Evolutionary conservation across 257 asterid species (phyloP), one percentile per base, ranked within the genome.

Genomic region (Verbena officinalis): DNA sequence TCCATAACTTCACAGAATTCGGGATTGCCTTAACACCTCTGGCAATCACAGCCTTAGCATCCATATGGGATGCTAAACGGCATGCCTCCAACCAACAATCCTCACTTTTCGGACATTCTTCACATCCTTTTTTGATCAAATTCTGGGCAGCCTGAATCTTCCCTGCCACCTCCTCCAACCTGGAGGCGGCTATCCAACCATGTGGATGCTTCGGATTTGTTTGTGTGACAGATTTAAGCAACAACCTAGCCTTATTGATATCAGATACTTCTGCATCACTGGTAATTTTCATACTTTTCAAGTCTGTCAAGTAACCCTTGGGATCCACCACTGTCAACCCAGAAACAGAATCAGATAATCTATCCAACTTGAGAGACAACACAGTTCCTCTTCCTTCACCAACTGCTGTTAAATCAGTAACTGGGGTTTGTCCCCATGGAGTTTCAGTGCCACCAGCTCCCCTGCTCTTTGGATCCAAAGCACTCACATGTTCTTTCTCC

Each of bases 361-460:
- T 87, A 71, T 92, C 97, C 73, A 92, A 73, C 81, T 88, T 92
- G 78, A 89, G 69, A 0, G 95, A 85, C 76, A 92, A 75, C 42
- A 92, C 98, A 13, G 97, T 89, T 49, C 97, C 96, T 76, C 98
- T 85, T 55, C 98, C 97, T 76, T 92, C 96, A 68, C 98, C 98
- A 13, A 92, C 96, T 0, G 97, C 97, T 10, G 97, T 92, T 80
- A 92, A 85, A 87, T 92, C 97, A 0, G 98, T 90, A 63, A 84
- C 95, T 1, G 97, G 96, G 3, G 94, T 90, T 70, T 88, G 96
- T 3, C 80, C 77, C 79, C 89, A 88, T 0, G 96, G 98, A n/a
- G 98, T 91, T 64, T 91, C 96, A 0, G 95, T 79, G 50, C 98
- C 97, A 58, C 97, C 95, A 63, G 72, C 89, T 0, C 75, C 87